phyloP scores from a whole-genome alignment of 1,284 basidiomycete species.

The Tylopilus sp. region DNA sequence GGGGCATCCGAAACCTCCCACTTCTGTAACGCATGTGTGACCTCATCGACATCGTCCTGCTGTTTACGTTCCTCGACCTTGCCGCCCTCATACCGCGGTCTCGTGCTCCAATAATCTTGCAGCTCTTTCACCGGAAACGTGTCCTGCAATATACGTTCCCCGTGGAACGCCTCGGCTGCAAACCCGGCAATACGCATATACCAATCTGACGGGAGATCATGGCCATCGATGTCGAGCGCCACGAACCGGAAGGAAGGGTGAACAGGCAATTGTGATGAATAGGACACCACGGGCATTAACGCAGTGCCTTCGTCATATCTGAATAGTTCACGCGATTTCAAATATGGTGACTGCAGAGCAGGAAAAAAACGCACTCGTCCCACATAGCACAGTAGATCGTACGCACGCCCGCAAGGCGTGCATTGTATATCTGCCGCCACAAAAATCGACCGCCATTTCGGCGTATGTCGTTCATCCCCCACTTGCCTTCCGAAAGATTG shows the following conservation, averaged over 20 bases:
- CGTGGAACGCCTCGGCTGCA: slow-evolving; percentile 72
- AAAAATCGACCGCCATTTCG: slow-evolving; percentile 77
- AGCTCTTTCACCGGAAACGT: slow-evolving; percentile 77
- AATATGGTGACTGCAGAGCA: background rate
- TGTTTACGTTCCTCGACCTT: slow-evolving; percentile 14
- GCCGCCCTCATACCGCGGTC: slow-evolving; percentile 68
- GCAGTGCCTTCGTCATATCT: slow-evolving; percentile 87
- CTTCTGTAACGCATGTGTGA: slow-evolving; percentile 21
- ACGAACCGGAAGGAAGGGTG: slow-evolving; percentile 68
- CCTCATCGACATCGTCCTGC: slow-evolving; percentile 10
- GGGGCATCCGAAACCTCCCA: slow-evolving; percentile 30
- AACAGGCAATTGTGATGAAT: slow-evolving; percentile 66
- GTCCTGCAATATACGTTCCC: slow-evolving; percentile 69
- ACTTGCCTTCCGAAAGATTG: slow-evolving; percentile 74
- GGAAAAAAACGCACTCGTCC: slow-evolving; percentile 72
- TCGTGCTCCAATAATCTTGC: slow-evolving; percentile 76
- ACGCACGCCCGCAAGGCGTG: slow-evolving; percentile 67
- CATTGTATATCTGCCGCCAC: slow-evolving; percentile 80
- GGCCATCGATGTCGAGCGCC: slow-evolving; percentile 77
- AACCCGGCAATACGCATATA: slow-evolving; percentile 84
- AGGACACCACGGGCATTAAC: slow-evolving; percentile 73
- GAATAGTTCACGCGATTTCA: slow-evolving; percentile 14
- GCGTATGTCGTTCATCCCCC: slow-evolving; percentile 73
- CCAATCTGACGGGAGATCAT: slow-evolving; percentile 81
- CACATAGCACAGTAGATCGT: slow-evolving; percentile 85